Base-by-base conservation (phyloP, 2,329 filamentous ascomycete genomes). In the Metarhizium robertsii region DNA sequence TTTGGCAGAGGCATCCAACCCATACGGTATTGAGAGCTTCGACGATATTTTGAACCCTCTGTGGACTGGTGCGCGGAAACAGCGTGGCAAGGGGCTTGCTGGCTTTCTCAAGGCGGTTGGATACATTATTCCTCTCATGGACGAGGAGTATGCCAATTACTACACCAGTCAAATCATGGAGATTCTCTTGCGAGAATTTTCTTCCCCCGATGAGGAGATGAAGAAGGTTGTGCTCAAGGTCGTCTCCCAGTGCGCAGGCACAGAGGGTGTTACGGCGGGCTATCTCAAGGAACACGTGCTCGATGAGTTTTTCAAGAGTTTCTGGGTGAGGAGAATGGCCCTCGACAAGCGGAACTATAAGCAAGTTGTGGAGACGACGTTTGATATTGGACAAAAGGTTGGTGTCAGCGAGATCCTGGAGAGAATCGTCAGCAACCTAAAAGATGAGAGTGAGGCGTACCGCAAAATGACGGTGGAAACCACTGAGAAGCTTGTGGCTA, bases 161-260 rank as follows among this genome's bases (percentile, higher is more conserved):
- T 99, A 99, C 67, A 97, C 94, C 8, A 90, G 86, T 62, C 92
- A 99, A 71, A 96, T 99, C 65, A 97, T 99, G 92, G 94, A 97
- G 71, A 97, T 97, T 65, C 76, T 99, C 14, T 83, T 97, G 34
- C 85, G 94, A 65, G 94, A 99, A 68, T 99, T 99, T 66, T 88
- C 91, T 6, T 96, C 92, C 0, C 94, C 94, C 0, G 94, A 99
- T 62, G 94, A 99, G 71, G 94, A 99, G 72, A 99, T 99, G 94
- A 99, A 97, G 75, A 99, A 99, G 76, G 94, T 99, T 1, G 94
- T 99, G 7, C 76, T 99, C 57, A 97, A 97, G 73, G 94, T 99
- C 32, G 85, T 99, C 16, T 96, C 92, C 18, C 94, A 99, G 67
- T 97, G 94, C 67, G 90, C 94, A 7, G 87, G 87, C 62, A 97